Conservation (phyloP, 441 rosid genomes). For the Capsella rubella region DNA sequence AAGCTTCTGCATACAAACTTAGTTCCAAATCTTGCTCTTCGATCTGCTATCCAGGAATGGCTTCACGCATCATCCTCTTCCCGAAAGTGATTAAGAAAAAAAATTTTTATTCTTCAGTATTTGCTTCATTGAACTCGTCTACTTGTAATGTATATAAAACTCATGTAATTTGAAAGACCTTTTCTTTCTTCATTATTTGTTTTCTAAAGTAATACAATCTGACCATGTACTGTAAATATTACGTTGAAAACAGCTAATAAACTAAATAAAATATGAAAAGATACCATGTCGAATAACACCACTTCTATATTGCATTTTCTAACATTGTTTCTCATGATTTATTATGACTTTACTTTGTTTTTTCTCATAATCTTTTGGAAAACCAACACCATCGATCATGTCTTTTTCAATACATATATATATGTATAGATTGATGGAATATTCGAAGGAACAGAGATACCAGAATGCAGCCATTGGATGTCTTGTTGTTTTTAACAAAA, state of each 20-base stretch:
- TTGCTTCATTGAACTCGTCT: background rate
- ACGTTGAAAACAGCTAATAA: conserved; percentile 6
- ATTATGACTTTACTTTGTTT: background rate
- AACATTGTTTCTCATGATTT: background rate
- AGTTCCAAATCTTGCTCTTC: conserved; percentile 34
- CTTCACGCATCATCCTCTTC: conserved; percentile 32
- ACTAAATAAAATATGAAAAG: background rate
- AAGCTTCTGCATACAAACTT: conserved; percentile 20
- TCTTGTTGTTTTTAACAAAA: conserved; percentile 34
- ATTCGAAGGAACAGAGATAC: conserved; percentile 40
- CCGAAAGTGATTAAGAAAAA: background rate
- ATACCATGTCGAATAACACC: background rate
- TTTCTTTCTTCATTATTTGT: conserved; percentile 11
- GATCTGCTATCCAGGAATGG: conserved; percentile 42
- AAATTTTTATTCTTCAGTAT: background rate
- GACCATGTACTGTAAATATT: background rate
- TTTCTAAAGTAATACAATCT: conserved; percentile 2
- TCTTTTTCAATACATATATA: background rate
- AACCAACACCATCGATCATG: conserved; percentile 11
- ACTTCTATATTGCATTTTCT: background rate
- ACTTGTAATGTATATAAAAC: background rate
- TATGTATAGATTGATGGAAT: conserved; percentile 32
- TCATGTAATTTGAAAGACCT: background rate
- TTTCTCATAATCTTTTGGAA: background rate
- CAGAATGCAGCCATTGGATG: conserved; percentile 21